Evolutionary conservation across 306 rosid genomes (phyloP).

Genomic region (Bauhinia variegata): DNA sequence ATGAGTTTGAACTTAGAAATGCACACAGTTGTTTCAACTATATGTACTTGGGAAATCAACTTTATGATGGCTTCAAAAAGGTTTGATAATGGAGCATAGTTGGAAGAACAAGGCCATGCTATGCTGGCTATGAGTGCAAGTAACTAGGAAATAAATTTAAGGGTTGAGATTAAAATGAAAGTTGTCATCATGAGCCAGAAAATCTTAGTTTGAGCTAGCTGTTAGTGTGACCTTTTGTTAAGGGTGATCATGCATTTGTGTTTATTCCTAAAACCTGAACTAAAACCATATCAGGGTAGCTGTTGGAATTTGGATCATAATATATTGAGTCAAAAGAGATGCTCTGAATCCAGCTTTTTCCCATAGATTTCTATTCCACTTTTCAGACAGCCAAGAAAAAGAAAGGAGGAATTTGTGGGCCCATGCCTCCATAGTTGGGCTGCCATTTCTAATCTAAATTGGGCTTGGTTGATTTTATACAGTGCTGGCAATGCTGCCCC

Average conservation of each 20-base stretch:
- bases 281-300: not conserved
- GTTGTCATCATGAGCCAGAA: not conserved
- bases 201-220: not conserved
- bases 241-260: not conserved
- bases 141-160: no score
- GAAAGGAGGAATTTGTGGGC: not conserved
- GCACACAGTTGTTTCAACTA: no score
- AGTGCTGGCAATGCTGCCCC: not conserved
- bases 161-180: no score
- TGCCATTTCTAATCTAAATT: not conserved
- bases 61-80: no score
- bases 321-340: no score
- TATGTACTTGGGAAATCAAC: no score
- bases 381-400: not conserved
- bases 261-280: constrained; percentile 2
- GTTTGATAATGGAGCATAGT: no score
- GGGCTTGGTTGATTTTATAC: not conserved
- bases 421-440: constrained; percentile 6
- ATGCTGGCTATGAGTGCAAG: no score
- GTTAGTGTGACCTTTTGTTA: not conserved
- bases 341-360: no score
- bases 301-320: no score
- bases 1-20: no score
- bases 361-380: not conserved
- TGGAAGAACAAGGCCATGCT: no score